Base-by-base conservation (phyloP, 2,329 filamentous ascomycete species). In the Aspergillus fructus region DNA sequence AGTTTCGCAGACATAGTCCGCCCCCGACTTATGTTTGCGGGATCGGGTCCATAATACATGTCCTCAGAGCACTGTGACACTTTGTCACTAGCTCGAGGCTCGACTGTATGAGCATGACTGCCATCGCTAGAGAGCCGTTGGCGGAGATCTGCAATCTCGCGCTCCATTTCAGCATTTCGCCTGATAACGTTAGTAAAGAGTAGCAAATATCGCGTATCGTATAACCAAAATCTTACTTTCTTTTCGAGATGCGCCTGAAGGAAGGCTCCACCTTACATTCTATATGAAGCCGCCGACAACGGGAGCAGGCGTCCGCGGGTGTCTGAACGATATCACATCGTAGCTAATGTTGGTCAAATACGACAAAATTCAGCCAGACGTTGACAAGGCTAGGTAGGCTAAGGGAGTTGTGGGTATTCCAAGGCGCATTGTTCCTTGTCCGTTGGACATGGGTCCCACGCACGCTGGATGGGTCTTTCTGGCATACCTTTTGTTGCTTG, bases 161-260 rank as follows among this genome's bases (percentile, higher is more conserved):
- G 75, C 80, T 84, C 78, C 86, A 86, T 79, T 72, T 83, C 76
- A 72, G 84, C 83, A 85, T 87, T 78, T 79, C 85, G 76, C 60
- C 84, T 87, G 55, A 11, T 43, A 41, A 6, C 53, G 59, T 62
- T 59, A 60, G 59, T 49, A 24, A 13, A 17, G 15, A 11, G 9
- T 4, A n/a, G 7, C 3, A 15, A 19, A 47, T 17, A 33, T 17
- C 19, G 8, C 11, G 24, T 39, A 13, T 5, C 12, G 37, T 23
- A 27, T 11, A 19, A 9, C 3, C 3, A n/a, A 21, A 17, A 41
- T 9, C 42, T 54, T 63, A 75, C 73, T 72, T 74, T 67, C 85
- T 78, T 73, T 88, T 87, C 50, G 84, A 86, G 37, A 87, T 79
- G 59, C 86, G 81, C 75, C 86, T 87, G 75, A 88, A 88, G 67